Evolutionary conservation across 495 filamentous ascomycete genomes (phyloP).

Genomic region (Penicillium dipodomyicola): DNA sequence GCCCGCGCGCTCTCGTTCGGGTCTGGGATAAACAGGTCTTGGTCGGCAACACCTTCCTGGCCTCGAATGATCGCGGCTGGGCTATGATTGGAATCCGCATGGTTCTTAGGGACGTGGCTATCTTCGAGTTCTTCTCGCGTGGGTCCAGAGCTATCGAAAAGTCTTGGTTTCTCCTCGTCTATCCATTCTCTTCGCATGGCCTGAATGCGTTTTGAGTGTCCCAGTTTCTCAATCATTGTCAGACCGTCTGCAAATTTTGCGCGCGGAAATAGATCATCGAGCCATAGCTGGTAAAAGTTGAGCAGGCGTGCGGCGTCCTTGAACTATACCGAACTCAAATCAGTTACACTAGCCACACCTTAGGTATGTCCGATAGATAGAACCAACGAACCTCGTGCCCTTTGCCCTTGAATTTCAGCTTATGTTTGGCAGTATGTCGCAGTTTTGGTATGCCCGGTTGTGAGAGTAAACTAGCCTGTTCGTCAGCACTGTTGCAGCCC

Average conservation of each 20-base stretch:
- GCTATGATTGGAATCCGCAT: constrained; percentile 10
- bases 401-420: constrained; percentile 84
- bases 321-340: constrained; percentile 54
- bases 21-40: constrained; percentile 33
- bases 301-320: constrained; percentile 79
- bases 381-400: constrained; percentile 74
- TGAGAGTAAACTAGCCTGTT: constrained; percentile 62
- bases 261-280: constrained; percentile 92
- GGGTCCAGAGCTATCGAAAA: constrained; percentile 7
- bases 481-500: not conserved
- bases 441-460: constrained; percentile 81
- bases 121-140: constrained; percentile 2
- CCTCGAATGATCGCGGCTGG: not conserved
- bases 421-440: constrained; percentile 63
- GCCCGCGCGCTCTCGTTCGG: constrained; percentile 15
- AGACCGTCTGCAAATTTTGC: constrained; percentile 91
- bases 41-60: constrained; percentile 9
- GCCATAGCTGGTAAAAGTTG: constrained; percentile 92
- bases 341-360: constrained; percentile 1
- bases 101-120: constrained; percentile 1
- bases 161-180: constrained; percentile 57
- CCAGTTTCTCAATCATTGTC: constrained; percentile 88
- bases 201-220: constrained; percentile 74
- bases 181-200: constrained; percentile 83
- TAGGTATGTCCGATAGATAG: not conserved